These are phyloP conservation scores for Modicella reniformis DNA, from an alignment of 371 early-diverging fungal species.

Conservation along the genomic window DNA sequence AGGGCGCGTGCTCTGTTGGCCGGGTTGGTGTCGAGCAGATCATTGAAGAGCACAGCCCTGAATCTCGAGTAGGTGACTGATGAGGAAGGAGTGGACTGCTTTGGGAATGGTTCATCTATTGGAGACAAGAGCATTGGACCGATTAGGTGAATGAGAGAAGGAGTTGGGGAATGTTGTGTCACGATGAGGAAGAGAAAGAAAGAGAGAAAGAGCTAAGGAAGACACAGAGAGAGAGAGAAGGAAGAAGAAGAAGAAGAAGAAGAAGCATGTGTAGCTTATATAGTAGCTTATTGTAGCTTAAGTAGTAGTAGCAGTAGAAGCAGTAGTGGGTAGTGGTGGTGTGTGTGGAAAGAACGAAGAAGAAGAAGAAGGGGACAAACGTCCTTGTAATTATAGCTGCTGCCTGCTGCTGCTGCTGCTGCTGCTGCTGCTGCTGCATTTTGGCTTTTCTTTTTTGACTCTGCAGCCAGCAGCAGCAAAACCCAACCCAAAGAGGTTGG, in stretches of 20 bases:
- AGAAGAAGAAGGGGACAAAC: too few relatives aligned
- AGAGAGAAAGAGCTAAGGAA: constrained; percentile 2
- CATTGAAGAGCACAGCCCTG: constrained; percentile 55
- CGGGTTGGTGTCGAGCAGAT: constrained; percentile 40
- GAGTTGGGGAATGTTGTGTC: neutral
- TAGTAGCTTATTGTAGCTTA: too few relatives aligned
- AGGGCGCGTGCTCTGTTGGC: constrained; percentile 48
- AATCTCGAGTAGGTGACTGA: constrained; percentile 57
- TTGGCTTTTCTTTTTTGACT: too few relatives aligned
- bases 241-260: constrained; percentile 3
- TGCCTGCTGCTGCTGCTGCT: too few relatives aligned
- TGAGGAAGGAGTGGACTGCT: constrained; percentile 34
- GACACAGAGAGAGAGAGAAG: constrained; percentile 1
- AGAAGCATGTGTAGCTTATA: too few relatives aligned
- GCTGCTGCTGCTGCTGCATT: too few relatives aligned
- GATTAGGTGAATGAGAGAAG: neutral
- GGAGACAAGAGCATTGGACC: constrained; percentile 49
- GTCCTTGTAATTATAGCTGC: too few relatives aligned
- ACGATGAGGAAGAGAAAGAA: constrained; percentile 2
- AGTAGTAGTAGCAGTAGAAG: too few relatives aligned
- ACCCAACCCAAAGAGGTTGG: too few relatives aligned
- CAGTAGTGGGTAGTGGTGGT: too few relatives aligned
- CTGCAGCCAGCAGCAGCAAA: too few relatives aligned
- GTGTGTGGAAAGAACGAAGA: too few relatives aligned
- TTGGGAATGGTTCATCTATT: constrained; percentile 50